phyloP scores from a whole-genome alignment of 768 basidiomycete genomes.

The Psilocybe cubensis region DNA sequence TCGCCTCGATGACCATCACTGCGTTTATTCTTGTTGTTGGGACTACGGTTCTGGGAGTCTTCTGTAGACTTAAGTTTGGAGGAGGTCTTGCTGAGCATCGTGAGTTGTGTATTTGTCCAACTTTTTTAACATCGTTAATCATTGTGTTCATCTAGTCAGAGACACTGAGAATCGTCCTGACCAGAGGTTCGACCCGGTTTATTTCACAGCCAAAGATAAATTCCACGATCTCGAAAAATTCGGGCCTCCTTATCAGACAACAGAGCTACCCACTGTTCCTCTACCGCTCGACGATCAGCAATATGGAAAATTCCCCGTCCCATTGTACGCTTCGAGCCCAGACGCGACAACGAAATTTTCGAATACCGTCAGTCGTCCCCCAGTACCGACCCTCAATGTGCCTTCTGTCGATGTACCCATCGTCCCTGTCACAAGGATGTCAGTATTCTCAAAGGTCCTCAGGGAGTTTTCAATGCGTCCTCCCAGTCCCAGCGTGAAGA shows the following conservation, averaged over 20 bases:
- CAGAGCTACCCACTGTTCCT: neutral
- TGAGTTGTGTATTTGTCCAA: slow-evolving; percentile 27
- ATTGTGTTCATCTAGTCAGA: slow-evolving; percentile 30
- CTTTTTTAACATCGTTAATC: neutral
- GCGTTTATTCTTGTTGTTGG: slow-evolving; percentile 44
- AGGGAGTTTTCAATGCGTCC: neutral
- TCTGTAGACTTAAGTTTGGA: slow-evolving; percentile 57
- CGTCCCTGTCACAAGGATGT: neutral
- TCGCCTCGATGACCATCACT: slow-evolving; percentile 47
- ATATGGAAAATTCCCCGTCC: neutral
- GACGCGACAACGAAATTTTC: slow-evolving; percentile 11
- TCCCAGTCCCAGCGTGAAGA: neutral
- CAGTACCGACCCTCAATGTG: slow-evolving; percentile 27
- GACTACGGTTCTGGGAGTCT: slow-evolving; percentile 43
- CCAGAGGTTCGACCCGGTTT: slow-evolving; percentile 45
- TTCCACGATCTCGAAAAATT: slow-evolving; percentile 21
- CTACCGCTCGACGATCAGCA: neutral
- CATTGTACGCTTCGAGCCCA: neutral
- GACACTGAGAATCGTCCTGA: slow-evolving; percentile 42
- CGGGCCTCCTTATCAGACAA: neutral
- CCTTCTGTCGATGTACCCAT: slow-evolving; percentile 26
- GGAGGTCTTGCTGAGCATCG: slow-evolving; percentile 56
- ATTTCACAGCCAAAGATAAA: slow-evolving; percentile 29
- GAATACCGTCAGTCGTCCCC: slow-evolving; percentile 25
- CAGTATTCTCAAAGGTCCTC: neutral